These are phyloP conservation scores for Leccinum longicurvipes DNA, from an alignment of 768 basidiomycete species.

Conservation along the genomic window DNA sequence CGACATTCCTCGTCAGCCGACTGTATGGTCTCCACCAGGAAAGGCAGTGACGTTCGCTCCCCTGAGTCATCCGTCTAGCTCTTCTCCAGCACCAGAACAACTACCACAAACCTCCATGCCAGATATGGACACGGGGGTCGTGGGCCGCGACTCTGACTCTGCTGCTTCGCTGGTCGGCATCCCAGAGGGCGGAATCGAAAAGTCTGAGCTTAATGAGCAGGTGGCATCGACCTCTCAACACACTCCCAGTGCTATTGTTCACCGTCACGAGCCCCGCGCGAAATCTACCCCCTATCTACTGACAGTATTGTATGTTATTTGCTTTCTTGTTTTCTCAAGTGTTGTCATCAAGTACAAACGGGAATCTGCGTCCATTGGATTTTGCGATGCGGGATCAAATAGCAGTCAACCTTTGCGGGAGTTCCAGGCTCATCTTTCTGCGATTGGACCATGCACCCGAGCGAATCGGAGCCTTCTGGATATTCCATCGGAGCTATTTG, in stretches of 20 bases:
- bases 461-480: conserved; percentile 51
- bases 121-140: conserved; percentile 3
- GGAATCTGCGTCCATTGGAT: conserved; percentile 71
- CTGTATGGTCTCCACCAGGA: conserved; percentile 12
- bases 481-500: conserved; percentile 25
- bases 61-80: conserved; percentile 19
- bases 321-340: conserved; percentile 34
- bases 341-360: conserved; percentile 52
- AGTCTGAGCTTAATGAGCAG: conserved; percentile 20
- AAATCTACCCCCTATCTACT: conserved; percentile 32
- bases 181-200: conserved; percentile 20
- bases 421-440: conserved; percentile 42
- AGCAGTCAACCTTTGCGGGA: conserved; percentile 57
- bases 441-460: conserved; percentile 53
- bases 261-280: conserved; percentile 10
- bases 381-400: conserved; percentile 62
- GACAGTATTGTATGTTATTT: conserved; percentile 41
- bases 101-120: conserved; percentile 1
- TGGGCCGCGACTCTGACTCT: background rate
- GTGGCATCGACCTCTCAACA: conserved; percentile 36
- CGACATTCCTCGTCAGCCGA: conserved; percentile 32
- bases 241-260: conserved; percentile 34
- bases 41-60: conserved; percentile 14
- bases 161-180: conserved; percentile 12
- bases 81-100: conserved; percentile 10